Conservation (phyloP, 2,329 filamentous ascomycete genomes). For the Pseudogymnoascus sp. region DNA sequence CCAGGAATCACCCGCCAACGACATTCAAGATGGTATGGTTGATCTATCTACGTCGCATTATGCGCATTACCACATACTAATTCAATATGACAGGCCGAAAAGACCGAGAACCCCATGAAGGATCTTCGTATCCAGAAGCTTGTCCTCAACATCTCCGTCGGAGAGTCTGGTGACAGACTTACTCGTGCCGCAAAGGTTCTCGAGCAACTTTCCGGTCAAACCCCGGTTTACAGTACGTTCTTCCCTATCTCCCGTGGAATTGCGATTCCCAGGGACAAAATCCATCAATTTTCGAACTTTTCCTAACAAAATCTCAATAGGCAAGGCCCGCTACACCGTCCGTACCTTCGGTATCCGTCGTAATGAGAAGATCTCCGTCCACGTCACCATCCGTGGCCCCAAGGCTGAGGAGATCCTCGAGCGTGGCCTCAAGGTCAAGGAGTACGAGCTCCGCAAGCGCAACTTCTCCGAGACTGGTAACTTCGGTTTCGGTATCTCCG, state of each 20-base stretch:
- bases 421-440: slow-evolving; percentile 99
- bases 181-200: slow-evolving; percentile 99
- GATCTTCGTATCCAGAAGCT: slow-evolving; percentile 99
- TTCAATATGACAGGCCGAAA: slow-evolving; percentile 54
- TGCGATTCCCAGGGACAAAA: background rate
- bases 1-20: slow-evolving; percentile 8
- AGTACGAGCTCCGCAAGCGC: slow-evolving; percentile 98
- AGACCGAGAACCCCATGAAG: slow-evolving; percentile 96
- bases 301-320: slow-evolving; percentile 36
- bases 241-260: background rate
- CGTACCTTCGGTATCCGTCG: slow-evolving; percentile 99
- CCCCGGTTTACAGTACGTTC: slow-evolving; percentile 91
- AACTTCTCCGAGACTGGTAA: slow-evolving; percentile 99
- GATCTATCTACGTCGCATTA: background rate
- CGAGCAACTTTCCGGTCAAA: slow-evolving; percentile 99
- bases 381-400: slow-evolving; percentile 98
- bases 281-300: slow-evolving; percentile 10
- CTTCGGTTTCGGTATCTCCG: slow-evolving; percentile 99
- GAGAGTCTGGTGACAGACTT: slow-evolving; percentile 99
- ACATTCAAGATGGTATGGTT: slow-evolving; percentile 13
- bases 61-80: slow-evolving; percentile 17
- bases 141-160: slow-evolving; percentile 98
- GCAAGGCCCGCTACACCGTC: slow-evolving; percentile 99
- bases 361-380: slow-evolving; percentile 99
- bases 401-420: slow-evolving; percentile 99